Base-by-base conservation (phyloP, 768 basidiomycete genomes). In the Boletales sp. region DNA sequence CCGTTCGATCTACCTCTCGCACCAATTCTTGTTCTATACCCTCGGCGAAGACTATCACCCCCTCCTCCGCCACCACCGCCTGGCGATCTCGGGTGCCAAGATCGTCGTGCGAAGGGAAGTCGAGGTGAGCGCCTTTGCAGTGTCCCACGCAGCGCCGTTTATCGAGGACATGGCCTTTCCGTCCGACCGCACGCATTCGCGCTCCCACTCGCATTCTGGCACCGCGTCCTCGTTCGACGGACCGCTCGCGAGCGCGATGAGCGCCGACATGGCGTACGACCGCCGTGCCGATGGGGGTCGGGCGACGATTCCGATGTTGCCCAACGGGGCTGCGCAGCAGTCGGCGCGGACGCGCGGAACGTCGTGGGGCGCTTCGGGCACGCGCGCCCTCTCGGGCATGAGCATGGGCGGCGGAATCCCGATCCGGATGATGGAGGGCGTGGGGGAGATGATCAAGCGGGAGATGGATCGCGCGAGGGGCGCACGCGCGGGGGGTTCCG, bases 21-120 rank as follows among this genome's bases (percentile, higher is more conserved):
- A 91, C 56, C 90, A 94, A 52, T 90, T 95, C 63, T 74, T 83
- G 11, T 95, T 95, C 73, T 77, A 81, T 57, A 77, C 82, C 2
- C 76, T 92, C 1, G 81, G 82, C 12, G 82, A 86, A 54, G 84
- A 92, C 57, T 90, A 91, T 61, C 84, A 90, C 48, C 85, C 88
- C 0, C 79, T 88, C n/a, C 79, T 86, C 34, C 81, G 82, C 31
- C 75, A 77, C 4, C 80, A 79, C 53, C 79, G 81, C 47, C 74
- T 87, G 40, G 81, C 83, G 49, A 72, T 84, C 31, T 66, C 72
- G 1, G 81, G 78, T 2, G 43, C 60, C 34, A 82, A 79, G 74
- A 78, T 93, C 47, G 80, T 84, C 13, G 90, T 91, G 8, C 79
- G 88, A 15, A 77, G 74, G 43, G 81, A 87, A 43, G 85, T 93